Evolutionary conservation across 2,329 filamentous ascomycete genomes (phyloP), one percentile per base, ranked within the genome.

Genomic region (Penicillium sclerotiorum): DNA sequence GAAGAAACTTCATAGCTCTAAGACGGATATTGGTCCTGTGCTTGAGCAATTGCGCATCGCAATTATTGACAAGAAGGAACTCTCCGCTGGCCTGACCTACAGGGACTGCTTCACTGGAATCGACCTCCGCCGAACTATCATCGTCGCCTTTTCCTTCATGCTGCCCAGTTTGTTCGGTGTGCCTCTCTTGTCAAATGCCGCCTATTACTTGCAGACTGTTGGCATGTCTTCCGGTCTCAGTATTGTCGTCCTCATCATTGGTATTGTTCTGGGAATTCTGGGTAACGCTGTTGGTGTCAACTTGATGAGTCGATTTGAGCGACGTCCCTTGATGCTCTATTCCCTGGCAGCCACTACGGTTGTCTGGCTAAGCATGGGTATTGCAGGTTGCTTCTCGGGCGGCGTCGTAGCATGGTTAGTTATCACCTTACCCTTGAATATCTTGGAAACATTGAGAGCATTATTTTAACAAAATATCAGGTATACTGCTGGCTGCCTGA

Each of bases 11-110:
- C 76, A 80, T 53, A 73, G 75, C 0, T 47, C 61, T 0, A 66
- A 65, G 4, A 61, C 64, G 1, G 69, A 75, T 27, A 72, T 74
- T 1, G 58, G 61, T 8, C 56, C 57, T 2, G 50, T 65, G 7
- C 40, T 75, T 7, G 61, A 64, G 7, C 61, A 64, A 12, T 53
- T 71, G 27, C 64, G 79, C 6, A 60, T 67, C 8, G 70, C 73
- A 17, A 75, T 83, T 48, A 71, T 75, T 54, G 67, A 72, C n/a
- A 79, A 81, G 47, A 71, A 77, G 20, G 74, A 78, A 53, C 70
- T 76, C 45, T 68, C 73, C 5, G 59, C 58, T 2, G 61, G 61
- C 3, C 50, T 62, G 8, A 63, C 63, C 8, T 70, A 68, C 45
- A 41, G 59, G 12, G 60, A 61, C 12, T 65, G 64, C 36, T 65